Conservation (phyloP, 768 basidiomycete species). For the Termitomyces heimii region DNA sequence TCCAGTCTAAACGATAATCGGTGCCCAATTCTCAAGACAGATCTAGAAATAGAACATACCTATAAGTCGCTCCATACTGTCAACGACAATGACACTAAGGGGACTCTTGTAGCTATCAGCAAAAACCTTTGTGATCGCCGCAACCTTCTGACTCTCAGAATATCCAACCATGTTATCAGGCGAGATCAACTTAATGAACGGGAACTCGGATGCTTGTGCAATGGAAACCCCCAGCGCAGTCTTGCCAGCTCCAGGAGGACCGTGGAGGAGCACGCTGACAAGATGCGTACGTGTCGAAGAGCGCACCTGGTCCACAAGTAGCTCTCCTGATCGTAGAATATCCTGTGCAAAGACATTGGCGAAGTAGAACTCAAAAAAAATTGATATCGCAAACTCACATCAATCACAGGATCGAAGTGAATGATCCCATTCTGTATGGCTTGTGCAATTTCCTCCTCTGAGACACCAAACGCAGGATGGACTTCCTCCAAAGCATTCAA, state of each 20-base stretch:
- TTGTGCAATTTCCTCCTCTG: slow-evolving; percentile 90
- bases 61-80: slow-evolving; percentile 88
- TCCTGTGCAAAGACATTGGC: slow-evolving; percentile 44
- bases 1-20: slow-evolving; percentile 67
- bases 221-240: slow-evolving; percentile 93
- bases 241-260: slow-evolving; percentile 88
- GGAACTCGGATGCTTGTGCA: slow-evolving; percentile 88
- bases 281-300: slow-evolving; percentile 86
- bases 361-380: neutral
- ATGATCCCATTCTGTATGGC: slow-evolving; percentile 98
- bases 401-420: slow-evolving; percentile 68
- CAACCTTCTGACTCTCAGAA: slow-evolving; percentile 88
- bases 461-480: slow-evolving; percentile 94
- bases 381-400: slow-evolving; percentile 46
- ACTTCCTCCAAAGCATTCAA: slow-evolving; percentile 89
- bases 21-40: neutral
- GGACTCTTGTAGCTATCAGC: slow-evolving; percentile 97
- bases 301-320: slow-evolving; percentile 93
- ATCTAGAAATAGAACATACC: slow-evolving; percentile 41
- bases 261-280: slow-evolving; percentile 86
- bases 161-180: slow-evolving; percentile 97
- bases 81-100: slow-evolving; percentile 91
- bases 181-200: slow-evolving; percentile 96
- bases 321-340: slow-evolving; percentile 76
- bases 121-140: slow-evolving; percentile 89